These are phyloP conservation scores for Chaetomiaceae sp. DNA, from an alignment of 2,329 filamentous ascomycete species.

Conservation along the genomic window DNA sequence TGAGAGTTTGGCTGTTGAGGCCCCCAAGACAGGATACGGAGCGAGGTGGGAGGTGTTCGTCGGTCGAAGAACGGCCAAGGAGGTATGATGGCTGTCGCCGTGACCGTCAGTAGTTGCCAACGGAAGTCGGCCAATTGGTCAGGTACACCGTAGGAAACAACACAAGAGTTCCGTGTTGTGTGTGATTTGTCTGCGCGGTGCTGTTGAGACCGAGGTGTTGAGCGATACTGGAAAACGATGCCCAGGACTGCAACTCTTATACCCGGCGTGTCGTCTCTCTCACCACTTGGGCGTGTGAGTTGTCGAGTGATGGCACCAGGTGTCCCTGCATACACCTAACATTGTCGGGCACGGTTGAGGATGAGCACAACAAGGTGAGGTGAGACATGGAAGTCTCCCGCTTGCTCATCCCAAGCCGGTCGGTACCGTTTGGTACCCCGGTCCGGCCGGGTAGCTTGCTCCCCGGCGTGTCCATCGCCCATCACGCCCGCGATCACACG, in stretches of 20 bases:
- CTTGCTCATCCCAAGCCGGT: not conserved
- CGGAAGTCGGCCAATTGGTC: no score
- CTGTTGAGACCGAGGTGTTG: not conserved
- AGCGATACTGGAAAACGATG: no score
- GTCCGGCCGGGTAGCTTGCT: not conserved
- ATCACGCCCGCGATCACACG: slow-evolving; percentile 22
- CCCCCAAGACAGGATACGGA: no score
- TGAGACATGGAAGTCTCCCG: not conserved
- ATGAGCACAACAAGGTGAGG: not conserved
- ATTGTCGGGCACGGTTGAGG: not conserved
- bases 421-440: slow-evolving; percentile 4
- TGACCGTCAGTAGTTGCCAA: no score
- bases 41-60: no score
- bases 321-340: slow-evolving; percentile 1
- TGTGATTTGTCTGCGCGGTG: no score
- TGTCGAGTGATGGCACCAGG: not conserved
- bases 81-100: no score
- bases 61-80: no score
- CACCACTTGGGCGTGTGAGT: not conserved
- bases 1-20: no score
- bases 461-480: slow-evolving; percentile 11
- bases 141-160: no score
- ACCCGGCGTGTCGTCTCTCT: slow-evolving; percentile 1
- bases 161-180: no score
- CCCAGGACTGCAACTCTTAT: no score